phyloP scores from a whole-genome alignment of 73 alveolate species.

The Paramecium tetraurelia region DNA sequence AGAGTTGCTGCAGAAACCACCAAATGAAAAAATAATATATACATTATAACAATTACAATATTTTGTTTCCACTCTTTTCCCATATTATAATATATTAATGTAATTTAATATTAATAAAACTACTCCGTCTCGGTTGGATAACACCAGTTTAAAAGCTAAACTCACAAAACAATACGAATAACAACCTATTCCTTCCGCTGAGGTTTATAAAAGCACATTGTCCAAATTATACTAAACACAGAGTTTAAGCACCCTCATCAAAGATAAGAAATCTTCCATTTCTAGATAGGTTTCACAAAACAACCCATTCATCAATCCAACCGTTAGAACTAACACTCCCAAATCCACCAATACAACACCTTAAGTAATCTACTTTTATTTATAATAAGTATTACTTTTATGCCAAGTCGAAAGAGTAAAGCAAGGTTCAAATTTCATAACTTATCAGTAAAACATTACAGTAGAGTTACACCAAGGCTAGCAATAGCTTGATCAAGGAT shows the following conservation, averaged over 20 bases:
- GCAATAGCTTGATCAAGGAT: neutral
- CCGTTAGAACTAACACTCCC: neutral
- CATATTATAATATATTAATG: neutral
- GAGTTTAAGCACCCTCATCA: neutral
- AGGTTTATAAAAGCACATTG: neutral
- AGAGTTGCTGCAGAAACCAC: conserved; percentile 76
- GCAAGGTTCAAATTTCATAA: neutral
- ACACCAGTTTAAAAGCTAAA: neutral
- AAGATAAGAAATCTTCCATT: neutral
- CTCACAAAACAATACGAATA: neutral
- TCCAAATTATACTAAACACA: neutral
- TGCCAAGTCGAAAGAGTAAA: neutral
- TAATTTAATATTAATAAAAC: neutral
- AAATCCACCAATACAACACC: neutral
- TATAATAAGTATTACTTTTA: neutral
- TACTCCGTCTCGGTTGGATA: neutral
- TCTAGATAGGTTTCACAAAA: neutral
- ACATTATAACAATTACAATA: neutral
- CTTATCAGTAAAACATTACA: neutral
- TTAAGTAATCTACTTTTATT: neutral
- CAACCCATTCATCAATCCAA: neutral
- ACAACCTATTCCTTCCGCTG: neutral
- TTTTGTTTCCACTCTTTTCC: neutral
- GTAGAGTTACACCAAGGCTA: neutral
- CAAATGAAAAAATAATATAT: conserved; percentile 50